A percentile compares a stretch with the other conserved stretches of the same genome.
Conservation (phyloP, 2,329 filamentous ascomycete species). For the Fusarium guadeloupense region DNA sequence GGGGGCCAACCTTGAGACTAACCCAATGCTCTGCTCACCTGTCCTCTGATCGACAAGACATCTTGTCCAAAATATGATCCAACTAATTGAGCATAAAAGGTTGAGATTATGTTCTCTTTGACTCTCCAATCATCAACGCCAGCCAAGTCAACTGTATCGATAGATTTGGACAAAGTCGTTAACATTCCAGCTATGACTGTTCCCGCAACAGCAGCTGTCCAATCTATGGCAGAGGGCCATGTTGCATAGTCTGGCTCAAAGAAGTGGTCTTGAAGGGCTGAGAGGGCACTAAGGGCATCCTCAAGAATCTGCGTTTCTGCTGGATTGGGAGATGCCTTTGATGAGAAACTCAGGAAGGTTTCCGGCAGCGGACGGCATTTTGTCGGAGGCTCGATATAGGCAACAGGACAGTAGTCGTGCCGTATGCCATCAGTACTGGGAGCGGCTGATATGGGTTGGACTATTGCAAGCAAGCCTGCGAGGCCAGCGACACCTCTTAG, state of each 20-base stretch:
- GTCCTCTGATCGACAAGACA: constrained; percentile 73
- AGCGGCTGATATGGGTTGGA: constrained; percentile 19
- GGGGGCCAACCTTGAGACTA: no score
- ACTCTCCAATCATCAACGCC: constrained; percentile 56
- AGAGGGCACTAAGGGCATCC: constrained; percentile 70
- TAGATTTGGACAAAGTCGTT: constrained; percentile 72
- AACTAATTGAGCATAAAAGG: constrained; percentile 79
- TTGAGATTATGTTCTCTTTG: constrained; percentile 82
- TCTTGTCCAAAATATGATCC: constrained; percentile 91
- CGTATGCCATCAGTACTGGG: constrained; percentile 13
- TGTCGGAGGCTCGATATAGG: constrained; percentile 29
- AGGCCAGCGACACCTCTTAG: constrained; percentile 23
- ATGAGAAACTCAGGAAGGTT: constrained; percentile 34
- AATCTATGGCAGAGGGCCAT: constrained; percentile 90
- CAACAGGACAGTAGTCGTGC: constrained; percentile 36
- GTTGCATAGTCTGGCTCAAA: constrained; percentile 81
- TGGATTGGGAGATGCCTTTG: constrained; percentile 2
- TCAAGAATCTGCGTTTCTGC: constrained; percentile 50
- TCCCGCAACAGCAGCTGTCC: constrained; percentile 87
- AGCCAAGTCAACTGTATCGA: constrained; percentile 51
- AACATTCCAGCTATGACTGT: constrained; percentile 81
- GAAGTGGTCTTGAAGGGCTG: constrained; percentile 79
- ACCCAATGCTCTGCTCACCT: constrained; percentile 46
- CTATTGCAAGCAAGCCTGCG: constrained; percentile 4
- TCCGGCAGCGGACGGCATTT: constrained; percentile 35